phyloP scores from a whole-genome alignment of 768 basidiomycete genomes.

The Tricholoma sp. region DNA sequence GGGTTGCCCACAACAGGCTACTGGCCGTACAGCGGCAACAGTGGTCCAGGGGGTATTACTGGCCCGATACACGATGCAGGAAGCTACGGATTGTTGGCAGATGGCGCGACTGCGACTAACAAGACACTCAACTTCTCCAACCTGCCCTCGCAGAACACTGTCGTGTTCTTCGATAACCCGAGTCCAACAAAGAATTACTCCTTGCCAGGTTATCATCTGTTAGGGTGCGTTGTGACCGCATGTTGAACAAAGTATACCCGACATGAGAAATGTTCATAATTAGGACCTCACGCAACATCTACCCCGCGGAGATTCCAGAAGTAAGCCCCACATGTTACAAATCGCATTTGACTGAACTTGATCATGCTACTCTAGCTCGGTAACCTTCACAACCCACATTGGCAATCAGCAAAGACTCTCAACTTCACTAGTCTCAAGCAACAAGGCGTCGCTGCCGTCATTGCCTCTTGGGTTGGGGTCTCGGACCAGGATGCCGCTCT shows the following conservation, averaged over 20 bases:
- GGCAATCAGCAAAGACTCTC: constrained; percentile 25
- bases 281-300: constrained; percentile 21
- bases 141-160: constrained; percentile 14
- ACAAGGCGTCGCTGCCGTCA: constrained; percentile 19
- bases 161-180: constrained; percentile 28
- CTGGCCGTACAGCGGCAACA: constrained; percentile 28
- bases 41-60: constrained; percentile 21
- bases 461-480: constrained; percentile 24
- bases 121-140: constrained; percentile 15
- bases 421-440: constrained; percentile 17
- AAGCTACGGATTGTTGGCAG: constrained; percentile 16
- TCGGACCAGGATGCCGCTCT: constrained; percentile 24
- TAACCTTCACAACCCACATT: constrained; percentile 27
- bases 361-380: constrained; percentile 14
- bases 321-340: constrained; percentile 3
- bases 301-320: constrained; percentile 18
- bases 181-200: constrained; percentile 26
- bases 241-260: neutral
- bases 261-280: neutral
- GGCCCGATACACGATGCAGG: constrained; percentile 24
- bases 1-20: constrained; percentile 27
- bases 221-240: constrained; percentile 18
- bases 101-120: constrained; percentile 11
- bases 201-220: constrained; percentile 21
- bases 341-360: neutral